phyloP scores from a whole-genome alignment of 768 basidiomycete genomes.

The Termitomyces sp. region DNA sequence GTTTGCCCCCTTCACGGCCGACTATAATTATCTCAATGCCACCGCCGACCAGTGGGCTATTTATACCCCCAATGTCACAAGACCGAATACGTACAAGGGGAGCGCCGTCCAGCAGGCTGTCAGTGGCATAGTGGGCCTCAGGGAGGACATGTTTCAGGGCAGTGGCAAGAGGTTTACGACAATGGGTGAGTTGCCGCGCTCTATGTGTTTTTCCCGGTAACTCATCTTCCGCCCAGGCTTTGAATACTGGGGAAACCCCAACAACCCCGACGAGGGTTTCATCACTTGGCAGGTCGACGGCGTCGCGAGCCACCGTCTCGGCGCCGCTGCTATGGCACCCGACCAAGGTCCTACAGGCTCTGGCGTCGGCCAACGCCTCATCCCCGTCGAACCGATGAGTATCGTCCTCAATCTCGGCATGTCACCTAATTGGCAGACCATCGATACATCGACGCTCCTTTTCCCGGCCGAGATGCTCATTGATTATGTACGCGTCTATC shows the following conservation, averaged over 20 bases:
- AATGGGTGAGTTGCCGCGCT: too few species aligned
- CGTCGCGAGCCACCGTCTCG: conserved; percentile 40
- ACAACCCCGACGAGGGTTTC: conserved; percentile 47
- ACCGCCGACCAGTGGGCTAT: neutral
- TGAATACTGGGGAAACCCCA: conserved; percentile 68
- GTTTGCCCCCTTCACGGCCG: neutral
- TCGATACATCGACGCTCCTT: conserved; percentile 46
- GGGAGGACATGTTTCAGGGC: conserved; percentile 13
- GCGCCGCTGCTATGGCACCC: conserved; percentile 44
- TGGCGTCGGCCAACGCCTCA: conserved; percentile 53
- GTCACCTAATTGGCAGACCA: conserved; percentile 63
- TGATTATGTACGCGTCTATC: conserved; percentile 83
- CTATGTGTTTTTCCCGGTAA: too few species aligned
- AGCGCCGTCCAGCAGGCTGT: neutral
- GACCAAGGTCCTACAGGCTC: conserved; percentile 33
- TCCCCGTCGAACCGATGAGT: conserved; percentile 54
- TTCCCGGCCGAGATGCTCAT: conserved; percentile 70
- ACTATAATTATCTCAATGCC: neutral
- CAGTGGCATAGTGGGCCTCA: neutral
- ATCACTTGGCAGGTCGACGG: conserved; percentile 76
- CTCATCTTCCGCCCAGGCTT: too few species aligned
- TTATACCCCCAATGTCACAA: neutral
- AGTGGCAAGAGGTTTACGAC: conserved; percentile 8
- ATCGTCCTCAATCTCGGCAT: conserved; percentile 63
- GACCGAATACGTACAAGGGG: neutral